Evolutionary conservation across 1,139 yeast genomes (phyloP).

Genomic region (Insectozyma bohioensis): DNA sequence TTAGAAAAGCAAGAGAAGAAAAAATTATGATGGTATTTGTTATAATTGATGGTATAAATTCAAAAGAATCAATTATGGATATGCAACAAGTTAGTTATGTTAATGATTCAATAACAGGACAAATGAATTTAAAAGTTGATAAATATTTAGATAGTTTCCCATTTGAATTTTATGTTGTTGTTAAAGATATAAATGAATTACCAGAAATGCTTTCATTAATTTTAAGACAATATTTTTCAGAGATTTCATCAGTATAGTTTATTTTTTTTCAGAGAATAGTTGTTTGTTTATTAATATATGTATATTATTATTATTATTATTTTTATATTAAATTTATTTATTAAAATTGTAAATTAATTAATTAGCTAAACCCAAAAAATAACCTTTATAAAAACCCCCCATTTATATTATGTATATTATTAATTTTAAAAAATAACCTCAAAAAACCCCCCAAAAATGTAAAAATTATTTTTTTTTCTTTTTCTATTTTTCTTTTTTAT

Average conservation of each 20-base stretch:
- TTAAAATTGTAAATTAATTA: constrained; percentile 1
- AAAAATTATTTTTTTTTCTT: neutral
- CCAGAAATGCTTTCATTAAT: constrained; percentile 91
- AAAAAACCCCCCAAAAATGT: constrained; percentile 1
- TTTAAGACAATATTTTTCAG: constrained; percentile 87
- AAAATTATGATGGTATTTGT: constrained; percentile 95
- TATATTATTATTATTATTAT: constrained; percentile 5
- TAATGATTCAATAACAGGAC: constrained; percentile 66
- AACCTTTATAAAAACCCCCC: constrained; percentile 1
- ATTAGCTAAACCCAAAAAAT: constrained; percentile 3
- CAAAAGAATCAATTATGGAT: constrained; percentile 84
- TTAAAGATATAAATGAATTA: constrained; percentile 80
- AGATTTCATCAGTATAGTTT: constrained; percentile 33
- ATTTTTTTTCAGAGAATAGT: too few relatives aligned
- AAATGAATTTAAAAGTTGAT: constrained; percentile 70
- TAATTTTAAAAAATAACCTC: constrained; percentile 1
- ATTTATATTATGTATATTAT: too few relatives aligned
- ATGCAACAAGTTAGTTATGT: constrained; percentile 89
- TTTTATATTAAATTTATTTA: neutral
- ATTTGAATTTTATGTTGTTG: constrained; percentile 94
- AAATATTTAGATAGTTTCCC: constrained; percentile 93
- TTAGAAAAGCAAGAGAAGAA: constrained; percentile 88
- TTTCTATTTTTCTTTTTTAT: constrained; percentile 7
- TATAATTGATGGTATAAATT: constrained; percentile 83
- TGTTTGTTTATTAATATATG: constrained; percentile 5